These are phyloP conservation scores for Volvox reticuliferus DNA, from an alignment of 139 green algal genomes.

Conservation along the genomic window DNA sequence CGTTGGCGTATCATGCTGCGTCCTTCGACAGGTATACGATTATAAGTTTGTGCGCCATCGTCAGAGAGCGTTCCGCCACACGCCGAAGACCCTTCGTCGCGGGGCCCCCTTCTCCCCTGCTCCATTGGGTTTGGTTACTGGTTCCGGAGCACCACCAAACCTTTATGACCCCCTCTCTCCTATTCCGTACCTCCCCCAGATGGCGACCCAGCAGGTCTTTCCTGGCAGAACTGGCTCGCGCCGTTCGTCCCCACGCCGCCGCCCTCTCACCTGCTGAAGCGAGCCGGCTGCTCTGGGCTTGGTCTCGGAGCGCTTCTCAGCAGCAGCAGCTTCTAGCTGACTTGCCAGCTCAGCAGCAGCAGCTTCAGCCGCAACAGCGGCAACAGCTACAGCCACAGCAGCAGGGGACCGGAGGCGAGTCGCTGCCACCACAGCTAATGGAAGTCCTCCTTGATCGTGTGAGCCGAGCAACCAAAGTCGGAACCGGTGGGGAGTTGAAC, in stretches of 20 bases:
- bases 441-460: background rate
- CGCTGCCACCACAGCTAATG: background rate
- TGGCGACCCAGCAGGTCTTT: conserved; percentile 14
- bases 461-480: no score
- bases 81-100: no score
- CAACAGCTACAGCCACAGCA: background rate
- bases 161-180: background rate
- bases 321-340: no score
- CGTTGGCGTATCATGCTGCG: conserved; percentile 9
- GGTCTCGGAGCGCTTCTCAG: background rate
- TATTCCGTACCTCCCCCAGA: background rate
- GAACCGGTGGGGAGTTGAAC: no score
- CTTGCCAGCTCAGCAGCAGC: no score
- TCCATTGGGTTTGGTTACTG: background rate
- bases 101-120: background rate
- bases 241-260: background rate
- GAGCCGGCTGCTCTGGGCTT: conserved; percentile 8
- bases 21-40: background rate
- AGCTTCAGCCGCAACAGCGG: background rate
- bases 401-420: background rate
- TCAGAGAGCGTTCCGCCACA: no score
- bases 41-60: no score
- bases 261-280: background rate
- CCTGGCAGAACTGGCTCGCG: background rate
- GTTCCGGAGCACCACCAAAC: no score